A percentile compares a stretch with the other conserved stretches of the same genome.
Conservation (phyloP, 768 basidiomycete genomes). For the Boletus reticulatus region DNA sequence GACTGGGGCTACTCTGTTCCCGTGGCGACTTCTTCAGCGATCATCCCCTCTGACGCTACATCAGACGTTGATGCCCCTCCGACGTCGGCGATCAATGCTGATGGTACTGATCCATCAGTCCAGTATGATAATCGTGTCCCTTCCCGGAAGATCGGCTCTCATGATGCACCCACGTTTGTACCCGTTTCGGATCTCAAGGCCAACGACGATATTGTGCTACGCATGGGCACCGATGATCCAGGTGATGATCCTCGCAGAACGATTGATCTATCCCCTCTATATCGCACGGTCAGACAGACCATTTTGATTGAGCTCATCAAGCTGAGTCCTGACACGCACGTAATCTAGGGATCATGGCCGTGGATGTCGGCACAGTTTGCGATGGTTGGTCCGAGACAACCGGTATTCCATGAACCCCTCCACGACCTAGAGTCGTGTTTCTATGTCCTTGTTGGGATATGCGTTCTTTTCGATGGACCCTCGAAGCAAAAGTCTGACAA, state of each 20-base stretch:
- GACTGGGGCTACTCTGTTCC: too few species aligned
- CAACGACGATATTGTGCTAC: too few species aligned
- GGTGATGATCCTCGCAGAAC: too few species aligned
- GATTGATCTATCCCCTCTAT: too few species aligned
- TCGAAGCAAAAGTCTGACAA: not conserved
- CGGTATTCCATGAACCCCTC: not conserved
- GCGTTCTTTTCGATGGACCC: not conserved
- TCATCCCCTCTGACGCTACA: not conserved
- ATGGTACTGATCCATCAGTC: not conserved
- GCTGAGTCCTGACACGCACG: too few species aligned
- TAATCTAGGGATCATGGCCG: not conserved
- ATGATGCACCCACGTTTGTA: not conserved
- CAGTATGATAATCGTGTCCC: not conserved
- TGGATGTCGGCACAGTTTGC: conserved; percentile 4
- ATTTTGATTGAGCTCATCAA: not conserved
- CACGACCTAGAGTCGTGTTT: not conserved
- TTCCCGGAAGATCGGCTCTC: not conserved
- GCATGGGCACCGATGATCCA: too few species aligned
- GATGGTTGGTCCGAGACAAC: conserved; percentile 4
- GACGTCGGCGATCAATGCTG: not conserved
- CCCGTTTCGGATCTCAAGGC: conserved; percentile 10
- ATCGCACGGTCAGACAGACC: too few species aligned
- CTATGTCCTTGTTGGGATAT: not conserved
- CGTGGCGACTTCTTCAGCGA: too few species aligned
- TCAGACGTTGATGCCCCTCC: not conserved